Evolutionary conservation across 768 basidiomycete genomes (phyloP), one percentile per base, ranked within the genome.

Genomic region (Sarcodon sp.): DNA sequence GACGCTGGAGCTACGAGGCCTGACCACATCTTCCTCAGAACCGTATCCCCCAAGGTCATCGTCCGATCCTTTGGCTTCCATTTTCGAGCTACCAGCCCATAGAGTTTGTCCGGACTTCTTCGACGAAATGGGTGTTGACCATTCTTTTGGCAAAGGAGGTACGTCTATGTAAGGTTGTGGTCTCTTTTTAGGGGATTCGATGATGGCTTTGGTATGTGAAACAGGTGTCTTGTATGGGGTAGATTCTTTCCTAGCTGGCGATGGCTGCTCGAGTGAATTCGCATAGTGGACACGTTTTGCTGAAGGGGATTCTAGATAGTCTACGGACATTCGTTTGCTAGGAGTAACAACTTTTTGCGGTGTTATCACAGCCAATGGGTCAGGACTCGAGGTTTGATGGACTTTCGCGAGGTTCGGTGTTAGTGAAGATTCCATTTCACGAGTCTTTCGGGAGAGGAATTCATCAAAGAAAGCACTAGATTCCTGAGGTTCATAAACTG

Each of bases 261-360:
- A 39, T 33, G 59, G 48, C 37, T 47, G 53, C 45, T 16, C 27
- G 21, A 43, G 15, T 21, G 54, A 43, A 21, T 58, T 50, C 7
- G 55, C 41, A 7, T 53, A 45, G 21, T 73, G 67, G 38, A 69
- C 50, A 47, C 86, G 82, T 62, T 88, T 87, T 39, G 71, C 57
- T 6, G 73, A 71, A 0, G 87, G 83, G 0, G 83, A 80, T 35
- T 73, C 67, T 5, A 83, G 65, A 37, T 76, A 67, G 21, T 75
- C 76, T 3, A 68, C 69, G 3, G 72, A 68, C 55, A 87, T 89
- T 45, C 86, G 74, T 58, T 90, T 90, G 45, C 72, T 73, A 8
- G 86, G 83, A 0, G 85, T 85, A 27, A 27, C 4, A 7, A 71
- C 54, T 27, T 55, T 54, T 9, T 56, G 55, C 8, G 66, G 60